Base-by-base conservation (phyloP, 371 early-diverging fungal genomes). In the Capillidium heterosporum region DNA sequence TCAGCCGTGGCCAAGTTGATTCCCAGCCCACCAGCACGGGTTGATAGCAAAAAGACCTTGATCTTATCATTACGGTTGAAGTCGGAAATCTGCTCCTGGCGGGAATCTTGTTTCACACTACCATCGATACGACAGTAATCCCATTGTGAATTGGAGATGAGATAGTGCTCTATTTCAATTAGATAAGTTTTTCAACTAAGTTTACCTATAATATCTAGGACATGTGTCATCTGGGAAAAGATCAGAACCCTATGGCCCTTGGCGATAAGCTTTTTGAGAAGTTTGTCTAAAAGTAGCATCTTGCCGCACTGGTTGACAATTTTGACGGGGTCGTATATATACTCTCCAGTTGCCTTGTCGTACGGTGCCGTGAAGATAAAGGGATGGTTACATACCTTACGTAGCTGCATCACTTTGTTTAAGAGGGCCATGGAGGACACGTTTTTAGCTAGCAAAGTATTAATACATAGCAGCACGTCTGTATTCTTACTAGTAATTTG, bases 341-440 rank as follows among this genome's bases (percentile, higher is more conserved):
- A 66, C 3, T 66, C 57, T 2, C 64, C 65, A 0, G 80, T 79
- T 23, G 63, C 60, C 0, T 72, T 71, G 61, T 81, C 77, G 31
- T 71, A 39, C 0, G 85, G 85, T 71, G 82, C 79, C 47, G 89
- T 84, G 59, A 93, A 90, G 19, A 95, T 67, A 63, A 83, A 92
- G 0, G 97, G 97, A 63, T 95, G 97, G 62, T 91, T 92, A 71
- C 95, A 95, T 47, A 84, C 85, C 63, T 95, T 95, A 61, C 94
- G 84, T 21, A 93, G 74, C 66, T 94, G 92, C 91, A 92, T 91
- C n/a, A 87, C 76, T 31, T 81, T 66, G 63, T 86, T 87, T 59
- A 88, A 78, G 28, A 95, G 62, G 57, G 77, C 72, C 60, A 78
- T 62, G 26, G 70, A 63, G 57, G 76, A 67, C 35, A 78, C 71